phyloP scores from a whole-genome alignment of 208 protist species.

The Crithidia expoeki region DNA sequence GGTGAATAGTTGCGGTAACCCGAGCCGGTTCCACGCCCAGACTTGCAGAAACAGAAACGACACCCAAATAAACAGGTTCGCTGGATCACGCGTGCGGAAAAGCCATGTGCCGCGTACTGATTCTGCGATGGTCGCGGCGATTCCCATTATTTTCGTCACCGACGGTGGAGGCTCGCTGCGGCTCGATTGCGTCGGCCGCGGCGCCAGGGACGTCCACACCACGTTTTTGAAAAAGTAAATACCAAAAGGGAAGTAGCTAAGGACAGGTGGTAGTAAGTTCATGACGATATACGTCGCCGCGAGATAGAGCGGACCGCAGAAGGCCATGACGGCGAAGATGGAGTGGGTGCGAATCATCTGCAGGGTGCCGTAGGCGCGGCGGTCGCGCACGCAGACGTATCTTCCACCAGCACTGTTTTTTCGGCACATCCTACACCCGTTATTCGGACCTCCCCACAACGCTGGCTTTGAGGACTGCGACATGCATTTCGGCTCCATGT shows the following conservation, averaged over 20 bases:
- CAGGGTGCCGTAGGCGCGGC: constrained; percentile 56
- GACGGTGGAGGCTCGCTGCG: constrained; percentile 21
- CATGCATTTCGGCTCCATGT: neutral
- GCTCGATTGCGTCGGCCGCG: constrained; percentile 56
- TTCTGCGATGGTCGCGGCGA: constrained; percentile 51
- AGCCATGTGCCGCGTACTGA: constrained; percentile 62
- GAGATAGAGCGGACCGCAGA: constrained; percentile 46
- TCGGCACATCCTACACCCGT: neutral
- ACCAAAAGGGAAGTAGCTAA: constrained; percentile 50
- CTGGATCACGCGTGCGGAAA: constrained; percentile 62
- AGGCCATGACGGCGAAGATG: constrained; percentile 49
- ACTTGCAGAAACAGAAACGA: constrained; percentile 53
- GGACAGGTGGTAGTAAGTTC: constrained; percentile 51
- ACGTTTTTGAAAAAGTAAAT: constrained; percentile 76
- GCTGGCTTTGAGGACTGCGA: constrained; percentile 9
- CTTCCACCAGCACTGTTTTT: neutral
- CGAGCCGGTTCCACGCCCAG: constrained; percentile 54
- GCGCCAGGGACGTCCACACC: constrained; percentile 47
- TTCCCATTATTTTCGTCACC: constrained; percentile 27
- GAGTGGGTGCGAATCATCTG: constrained; percentile 43
- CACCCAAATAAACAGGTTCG: constrained; percentile 49
- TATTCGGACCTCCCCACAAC: constrained; percentile 3
- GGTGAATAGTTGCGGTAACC: constrained; percentile 45
- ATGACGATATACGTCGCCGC: constrained; percentile 31
- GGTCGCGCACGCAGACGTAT: constrained; percentile 48